A percentile compares a stretch with the other conserved stretches of the same genome.
Evolutionary conservation across 176 grass and related monocot species (phyloP).

Genomic region (Tuctoria greenei): DNA sequence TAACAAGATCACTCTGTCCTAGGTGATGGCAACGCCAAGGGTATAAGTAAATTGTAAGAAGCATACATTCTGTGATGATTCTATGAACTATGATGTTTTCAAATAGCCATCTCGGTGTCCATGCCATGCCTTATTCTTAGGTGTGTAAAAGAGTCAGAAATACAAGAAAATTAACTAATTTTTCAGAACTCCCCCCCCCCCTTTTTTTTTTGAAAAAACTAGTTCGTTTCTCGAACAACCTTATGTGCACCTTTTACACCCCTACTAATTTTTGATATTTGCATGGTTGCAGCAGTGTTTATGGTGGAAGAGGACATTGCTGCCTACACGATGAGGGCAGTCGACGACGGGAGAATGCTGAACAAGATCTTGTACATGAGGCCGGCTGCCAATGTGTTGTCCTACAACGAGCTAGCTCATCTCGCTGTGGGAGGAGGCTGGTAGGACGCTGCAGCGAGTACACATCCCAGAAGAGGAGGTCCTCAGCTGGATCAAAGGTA

Average conservation of each 20-base stretch:
- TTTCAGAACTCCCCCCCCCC: no score
- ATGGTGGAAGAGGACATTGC: constrained; percentile 53
- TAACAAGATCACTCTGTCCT: constrained; percentile 43
- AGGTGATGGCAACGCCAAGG: constrained; percentile 51
- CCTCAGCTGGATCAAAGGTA: constrained; percentile 25
- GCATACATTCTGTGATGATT: neutral
- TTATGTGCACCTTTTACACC: no score
- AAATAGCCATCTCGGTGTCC: neutral
- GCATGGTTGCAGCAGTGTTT: constrained; percentile 28
- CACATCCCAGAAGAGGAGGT: constrained; percentile 39
- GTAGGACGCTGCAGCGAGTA: constrained; percentile 40
- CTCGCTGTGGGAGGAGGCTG: constrained; percentile 42
- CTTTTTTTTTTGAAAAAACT: no score
- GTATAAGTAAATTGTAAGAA: neutral
- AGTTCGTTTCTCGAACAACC: no score
- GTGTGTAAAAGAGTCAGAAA: no score
- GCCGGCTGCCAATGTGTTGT: constrained; percentile 31
- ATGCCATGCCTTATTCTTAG: neutral
- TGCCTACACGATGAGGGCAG: constrained; percentile 37
- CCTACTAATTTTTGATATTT: no score
- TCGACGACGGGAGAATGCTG: constrained; percentile 44
- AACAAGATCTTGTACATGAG: constrained; percentile 67
- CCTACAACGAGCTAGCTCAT: constrained; percentile 63
- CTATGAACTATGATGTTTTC: neutral
- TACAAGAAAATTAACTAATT: no score